Evolutionary conservation across 2,329 filamentous ascomycete genomes (phyloP).

Genomic region (Paecilomyces variotii): DNA sequence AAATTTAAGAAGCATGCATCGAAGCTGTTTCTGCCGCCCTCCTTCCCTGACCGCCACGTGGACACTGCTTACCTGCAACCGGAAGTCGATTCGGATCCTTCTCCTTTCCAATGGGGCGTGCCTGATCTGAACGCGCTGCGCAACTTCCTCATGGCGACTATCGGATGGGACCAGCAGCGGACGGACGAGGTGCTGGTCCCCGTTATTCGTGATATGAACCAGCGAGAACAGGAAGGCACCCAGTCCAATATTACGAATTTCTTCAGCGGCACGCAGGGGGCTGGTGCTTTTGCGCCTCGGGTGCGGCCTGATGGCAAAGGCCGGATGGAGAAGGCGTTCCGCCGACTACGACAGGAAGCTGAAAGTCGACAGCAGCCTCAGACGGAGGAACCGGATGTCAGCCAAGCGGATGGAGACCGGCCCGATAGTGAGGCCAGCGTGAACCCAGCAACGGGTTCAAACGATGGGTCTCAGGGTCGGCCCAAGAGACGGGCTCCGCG

Average conservation of each 20-base stretch:
- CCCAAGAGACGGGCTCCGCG: constrained; percentile 3
- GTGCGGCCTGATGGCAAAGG: constrained; percentile 56
- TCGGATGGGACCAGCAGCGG: constrained; percentile 85
- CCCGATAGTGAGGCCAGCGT: neutral
- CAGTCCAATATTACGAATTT: constrained; percentile 94
- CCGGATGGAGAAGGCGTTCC: constrained; percentile 68
- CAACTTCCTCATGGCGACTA: constrained; percentile 78
- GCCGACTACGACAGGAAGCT: constrained; percentile 54
- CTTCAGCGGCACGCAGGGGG: constrained; percentile 59
- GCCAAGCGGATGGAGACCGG: constrained; percentile 3
- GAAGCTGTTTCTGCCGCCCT: constrained; percentile 76
- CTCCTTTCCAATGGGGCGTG: constrained; percentile 89
- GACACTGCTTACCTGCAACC: constrained; percentile 77
- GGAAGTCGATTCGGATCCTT: constrained; percentile 70
- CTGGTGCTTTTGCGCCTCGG: constrained; percentile 62
- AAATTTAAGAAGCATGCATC: constrained; percentile 79
- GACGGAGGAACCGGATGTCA: neutral
- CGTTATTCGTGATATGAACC: constrained; percentile 93
- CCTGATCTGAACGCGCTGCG: constrained; percentile 83
- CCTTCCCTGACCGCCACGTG: constrained; percentile 72
- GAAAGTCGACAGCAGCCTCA: constrained; percentile 15
- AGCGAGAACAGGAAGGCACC: constrained; percentile 76
- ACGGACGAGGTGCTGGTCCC: constrained; percentile 95
- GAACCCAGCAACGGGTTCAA: neutral
- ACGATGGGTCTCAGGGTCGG: constrained; percentile 7